These are phyloP conservation scores for Tylopilus felleus DNA, from an alignment of 768 basidiomycete genomes.

Conservation along the genomic window DNA sequence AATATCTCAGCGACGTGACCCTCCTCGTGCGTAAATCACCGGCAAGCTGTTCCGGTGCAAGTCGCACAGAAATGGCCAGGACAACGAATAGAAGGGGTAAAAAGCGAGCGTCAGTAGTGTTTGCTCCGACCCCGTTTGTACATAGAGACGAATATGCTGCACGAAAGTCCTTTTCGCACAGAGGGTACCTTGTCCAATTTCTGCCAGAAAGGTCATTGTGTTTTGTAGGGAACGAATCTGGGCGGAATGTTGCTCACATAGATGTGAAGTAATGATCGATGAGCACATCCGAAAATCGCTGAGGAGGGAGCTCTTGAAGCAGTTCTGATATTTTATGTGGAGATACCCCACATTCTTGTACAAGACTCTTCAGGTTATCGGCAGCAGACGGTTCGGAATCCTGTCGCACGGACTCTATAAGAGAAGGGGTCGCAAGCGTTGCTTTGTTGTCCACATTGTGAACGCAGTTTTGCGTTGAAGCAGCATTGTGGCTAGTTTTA, in stretches of 20 bases:
- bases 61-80: constrained; percentile 78
- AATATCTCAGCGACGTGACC: constrained; percentile 83
- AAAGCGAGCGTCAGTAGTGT: constrained; percentile 76
- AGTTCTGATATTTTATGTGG: constrained; percentile 90
- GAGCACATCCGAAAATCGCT: constrained; percentile 68
- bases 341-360: constrained; percentile 90
- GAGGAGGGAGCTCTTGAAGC: constrained; percentile 82
- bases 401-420: constrained; percentile 42
- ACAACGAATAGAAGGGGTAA: constrained; percentile 93
- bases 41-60: constrained; percentile 81
- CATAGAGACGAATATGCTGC: constrained; percentile 64
- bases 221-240: neutral
- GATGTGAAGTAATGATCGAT: constrained; percentile 78
- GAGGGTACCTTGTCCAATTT: constrained; percentile 92
- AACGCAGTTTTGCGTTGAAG: constrained; percentile 21
- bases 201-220: constrained; percentile 36
- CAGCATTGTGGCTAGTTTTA: constrained; percentile 8
- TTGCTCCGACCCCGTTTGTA: constrained; percentile 56
- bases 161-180: constrained; percentile 83
- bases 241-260: constrained; percentile 46
- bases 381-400: constrained; percentile 53
- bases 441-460: constrained; percentile 28
- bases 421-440: constrained; percentile 26
- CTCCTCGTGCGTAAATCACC: constrained; percentile 75
- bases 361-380: constrained; percentile 79